phyloP scores from a whole-genome alignment of 345 rosid genomes.

The Melaleuca alternifolia region DNA sequence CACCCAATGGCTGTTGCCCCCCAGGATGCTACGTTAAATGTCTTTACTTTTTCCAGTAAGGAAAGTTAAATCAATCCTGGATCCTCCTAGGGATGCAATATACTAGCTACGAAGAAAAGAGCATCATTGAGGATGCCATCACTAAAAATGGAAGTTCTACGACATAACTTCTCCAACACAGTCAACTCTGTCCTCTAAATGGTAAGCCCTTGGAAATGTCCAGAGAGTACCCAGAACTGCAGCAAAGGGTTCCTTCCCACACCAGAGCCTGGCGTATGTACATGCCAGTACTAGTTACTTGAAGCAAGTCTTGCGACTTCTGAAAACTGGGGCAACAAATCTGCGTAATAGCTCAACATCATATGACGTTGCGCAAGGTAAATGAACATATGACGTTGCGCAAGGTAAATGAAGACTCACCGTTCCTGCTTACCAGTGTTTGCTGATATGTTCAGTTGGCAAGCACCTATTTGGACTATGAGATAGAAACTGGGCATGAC shows the following conservation, averaged over 20 bases:
- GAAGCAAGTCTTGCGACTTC: conserved; percentile 88
- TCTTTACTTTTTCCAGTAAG: conserved; percentile 50
- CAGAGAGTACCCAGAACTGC: conserved; percentile 49
- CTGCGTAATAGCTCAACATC: conserved; percentile 83
- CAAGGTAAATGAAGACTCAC: conserved; percentile 42
- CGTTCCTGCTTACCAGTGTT: neutral
- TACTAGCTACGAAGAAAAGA: conserved; percentile 53
- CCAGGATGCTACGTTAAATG: conserved; percentile 83
- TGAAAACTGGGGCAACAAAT: conserved; percentile 85
- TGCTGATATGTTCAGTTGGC: neutral
- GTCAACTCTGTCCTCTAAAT: conserved; percentile 45
- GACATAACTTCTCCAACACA: conserved; percentile 52
- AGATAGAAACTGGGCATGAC: neutral
- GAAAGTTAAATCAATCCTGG: conserved; percentile 64
- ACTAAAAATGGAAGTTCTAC: conserved; percentile 48
- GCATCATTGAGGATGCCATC: conserved; percentile 52
- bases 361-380: conserved; percentile 65
- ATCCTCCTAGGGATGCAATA: conserved; percentile 79
- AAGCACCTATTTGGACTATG: neutral
- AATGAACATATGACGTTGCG: too few species aligned
- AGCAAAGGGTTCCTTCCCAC: conserved; percentile 68
- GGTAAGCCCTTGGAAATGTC: conserved; percentile 62
- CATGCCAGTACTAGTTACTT: conserved; percentile 88
- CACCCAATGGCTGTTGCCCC: conserved; percentile 97
- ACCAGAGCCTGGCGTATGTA: conserved; percentile 85